phyloP scores from a whole-genome alignment of 331 rosid species.

The Phaseolus coccineus region DNA sequence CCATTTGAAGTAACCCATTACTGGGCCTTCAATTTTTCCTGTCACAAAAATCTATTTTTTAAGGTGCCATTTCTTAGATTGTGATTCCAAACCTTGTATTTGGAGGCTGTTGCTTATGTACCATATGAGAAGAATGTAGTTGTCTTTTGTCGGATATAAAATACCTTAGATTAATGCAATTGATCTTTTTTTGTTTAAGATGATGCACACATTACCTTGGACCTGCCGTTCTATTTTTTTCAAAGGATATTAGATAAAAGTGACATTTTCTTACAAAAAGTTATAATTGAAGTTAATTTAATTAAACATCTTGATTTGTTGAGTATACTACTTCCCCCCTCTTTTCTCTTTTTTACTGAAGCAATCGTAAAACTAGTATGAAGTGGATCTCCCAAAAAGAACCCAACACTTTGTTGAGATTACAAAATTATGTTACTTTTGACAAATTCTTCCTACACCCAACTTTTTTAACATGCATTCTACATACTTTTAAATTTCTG shows the following conservation, averaged over 20 bases:
- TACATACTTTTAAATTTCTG: too few relatives aligned
- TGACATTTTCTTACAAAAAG: background rate
- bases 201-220: too few relatives aligned
- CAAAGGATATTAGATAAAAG: too few relatives aligned
- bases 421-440: too few relatives aligned
- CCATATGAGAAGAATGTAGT: conserved; percentile 48
- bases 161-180: conserved; percentile 32
- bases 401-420: too few relatives aligned
- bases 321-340: background rate
- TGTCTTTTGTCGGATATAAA: conserved; percentile 26
- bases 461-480: too few relatives aligned
- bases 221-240: too few relatives aligned
- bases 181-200: too few relatives aligned
- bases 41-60: conserved; percentile 27
- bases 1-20: conserved; percentile 41
- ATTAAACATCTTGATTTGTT: too few relatives aligned
- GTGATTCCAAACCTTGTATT: conserved; percentile 40
- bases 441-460: too few relatives aligned
- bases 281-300: background rate
- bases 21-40: conserved; percentile 41
- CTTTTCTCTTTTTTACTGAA: background rate
- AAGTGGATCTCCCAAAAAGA: too few relatives aligned
- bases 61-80: conserved; percentile 37
- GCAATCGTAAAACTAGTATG: background rate
- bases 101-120: conserved; percentile 51